A percentile compares a stretch with the other conserved stretches of the same genome.
Conservation (phyloP, 345 rosid genomes). For the Punica granatum region DNA sequence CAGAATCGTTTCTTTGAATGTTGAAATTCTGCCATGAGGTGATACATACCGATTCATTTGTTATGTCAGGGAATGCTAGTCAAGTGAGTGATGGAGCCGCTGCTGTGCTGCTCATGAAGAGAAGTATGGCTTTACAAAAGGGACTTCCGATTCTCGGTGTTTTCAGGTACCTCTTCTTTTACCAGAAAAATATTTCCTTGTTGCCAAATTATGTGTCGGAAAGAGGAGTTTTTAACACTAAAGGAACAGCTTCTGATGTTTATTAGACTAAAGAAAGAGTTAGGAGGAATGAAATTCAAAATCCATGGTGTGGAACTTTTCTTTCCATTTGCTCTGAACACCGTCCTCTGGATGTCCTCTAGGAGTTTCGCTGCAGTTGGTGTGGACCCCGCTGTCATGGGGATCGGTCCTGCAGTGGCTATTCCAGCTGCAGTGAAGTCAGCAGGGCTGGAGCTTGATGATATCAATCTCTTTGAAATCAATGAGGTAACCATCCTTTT, state of each 20-base stretch:
- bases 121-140: slow-evolving; percentile 70
- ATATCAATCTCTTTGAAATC: slow-evolving; percentile 79
- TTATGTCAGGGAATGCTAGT: slow-evolving; percentile 72
- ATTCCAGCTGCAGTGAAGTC: slow-evolving; percentile 85
- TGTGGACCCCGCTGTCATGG: slow-evolving; percentile 94
- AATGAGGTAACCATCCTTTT: slow-evolving; percentile 53
- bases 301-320: too few species aligned
- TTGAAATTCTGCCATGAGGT: neutral
- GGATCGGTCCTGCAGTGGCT: slow-evolving; percentile 86
- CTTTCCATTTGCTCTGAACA: neutral
- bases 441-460: slow-evolving; percentile 64
- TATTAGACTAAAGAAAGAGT: neutral
- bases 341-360: neutral
- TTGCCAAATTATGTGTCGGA: neutral
- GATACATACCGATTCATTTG: neutral
- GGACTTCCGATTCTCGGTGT: slow-evolving; percentile 92
- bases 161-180: slow-evolving; percentile 45
- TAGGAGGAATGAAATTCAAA: neutral
- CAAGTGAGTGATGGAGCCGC: slow-evolving; percentile 98
- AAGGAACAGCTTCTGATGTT: too few species aligned
- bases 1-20: neutral
- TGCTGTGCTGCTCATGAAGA: slow-evolving; percentile 91
- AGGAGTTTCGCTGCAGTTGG: slow-evolving; percentile 97
- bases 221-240: neutral
- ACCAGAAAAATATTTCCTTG: neutral